phyloP scores from a whole-genome alignment of 202 grass and related monocot species.

The Dendrocalamus latiflorus region DNA sequence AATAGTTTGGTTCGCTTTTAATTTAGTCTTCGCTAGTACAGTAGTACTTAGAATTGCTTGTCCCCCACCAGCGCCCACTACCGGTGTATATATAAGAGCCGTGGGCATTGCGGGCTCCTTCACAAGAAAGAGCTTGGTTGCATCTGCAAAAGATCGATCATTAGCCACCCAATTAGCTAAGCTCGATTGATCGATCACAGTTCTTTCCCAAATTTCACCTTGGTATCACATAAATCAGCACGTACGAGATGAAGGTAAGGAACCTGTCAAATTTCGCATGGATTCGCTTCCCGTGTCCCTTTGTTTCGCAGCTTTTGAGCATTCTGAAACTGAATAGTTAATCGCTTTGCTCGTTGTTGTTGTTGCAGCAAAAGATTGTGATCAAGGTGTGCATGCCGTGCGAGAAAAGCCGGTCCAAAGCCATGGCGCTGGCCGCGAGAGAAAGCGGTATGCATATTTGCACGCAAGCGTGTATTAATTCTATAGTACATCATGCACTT shows the following conservation, averaged over 20 bases:
- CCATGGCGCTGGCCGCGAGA: neutral
- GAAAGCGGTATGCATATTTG: neutral
- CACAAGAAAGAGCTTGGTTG: neutral
- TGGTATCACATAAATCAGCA: too few relatives aligned
- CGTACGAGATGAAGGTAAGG: too few relatives aligned
- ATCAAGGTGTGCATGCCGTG: constrained; percentile 23
- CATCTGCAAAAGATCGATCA: neutral
- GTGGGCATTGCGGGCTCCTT: neutral
- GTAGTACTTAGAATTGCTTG: too few relatives aligned
- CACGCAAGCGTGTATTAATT: too few relatives aligned
- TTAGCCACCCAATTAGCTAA: neutral
- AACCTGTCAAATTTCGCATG: too few relatives aligned
- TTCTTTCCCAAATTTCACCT: too few relatives aligned
- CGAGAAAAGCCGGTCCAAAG: constrained; percentile 12
- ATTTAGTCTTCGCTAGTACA: too few relatives aligned
- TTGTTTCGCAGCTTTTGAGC: neutral
- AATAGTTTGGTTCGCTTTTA: too few relatives aligned
- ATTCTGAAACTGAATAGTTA: neutral
- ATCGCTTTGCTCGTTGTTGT: neutral
- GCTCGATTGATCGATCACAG: too few relatives aligned
- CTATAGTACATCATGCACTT: too few relatives aligned
- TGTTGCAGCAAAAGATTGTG: constrained; percentile 43
- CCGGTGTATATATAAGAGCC: neutral
- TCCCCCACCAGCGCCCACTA: neutral
- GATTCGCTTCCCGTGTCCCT: too few relatives aligned